Percentiles rank a stretch among this genome's conserved stretches.
phyloP scores from a whole-genome alignment of 768 basidiomycete species.

The Hygrocybe punicea region DNA sequence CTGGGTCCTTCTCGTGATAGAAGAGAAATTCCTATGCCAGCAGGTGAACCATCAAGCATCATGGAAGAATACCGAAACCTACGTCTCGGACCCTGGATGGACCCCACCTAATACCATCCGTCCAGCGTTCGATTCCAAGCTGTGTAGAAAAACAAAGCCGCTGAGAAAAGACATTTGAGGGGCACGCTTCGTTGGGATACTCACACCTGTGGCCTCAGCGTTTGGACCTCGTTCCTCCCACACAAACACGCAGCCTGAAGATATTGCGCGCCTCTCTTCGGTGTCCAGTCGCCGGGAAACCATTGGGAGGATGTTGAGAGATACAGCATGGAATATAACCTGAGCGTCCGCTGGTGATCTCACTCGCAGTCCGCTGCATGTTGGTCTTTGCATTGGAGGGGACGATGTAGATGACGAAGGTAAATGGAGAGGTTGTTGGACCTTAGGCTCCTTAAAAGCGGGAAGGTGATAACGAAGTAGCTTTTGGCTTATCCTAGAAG shows the following conservation, averaged over 20 bases:
- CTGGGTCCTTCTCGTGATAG: conserved; percentile 64
- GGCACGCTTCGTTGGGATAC: conserved; percentile 18
- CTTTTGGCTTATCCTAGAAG: neutral
- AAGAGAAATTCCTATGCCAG: conserved; percentile 64
- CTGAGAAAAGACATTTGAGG: conserved; percentile 7
- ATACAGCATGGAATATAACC: conserved; percentile 71
- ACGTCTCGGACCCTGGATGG: conserved; percentile 76
- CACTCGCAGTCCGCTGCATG: conserved; percentile 61
- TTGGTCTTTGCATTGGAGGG: conserved; percentile 59
- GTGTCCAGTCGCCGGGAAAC: conserved; percentile 70
- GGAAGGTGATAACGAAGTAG: neutral
- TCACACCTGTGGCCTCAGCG: conserved; percentile 62
- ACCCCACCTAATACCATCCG: conserved; percentile 76
- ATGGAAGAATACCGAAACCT: conserved; percentile 27
- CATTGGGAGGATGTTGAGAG: conserved; percentile 55
- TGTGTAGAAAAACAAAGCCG: conserved; percentile 25
- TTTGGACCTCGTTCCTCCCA: conserved; percentile 79
- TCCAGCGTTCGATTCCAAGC: conserved; percentile 81
- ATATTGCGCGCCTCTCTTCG: conserved; percentile 66
- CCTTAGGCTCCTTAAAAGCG: neutral
- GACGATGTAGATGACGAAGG: conserved; percentile 9
- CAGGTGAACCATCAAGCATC: conserved; percentile 10
- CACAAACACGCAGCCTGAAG: conserved; percentile 73
- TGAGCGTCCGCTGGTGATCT: conserved; percentile 65
- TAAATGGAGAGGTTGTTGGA: conserved; percentile 1